A percentile compares a stretch with the other conserved stretches of the same genome.
These are phyloP conservation scores for Pleurotus sapidus DNA, from an alignment of 768 basidiomycete species.

Conservation along the genomic window DNA sequence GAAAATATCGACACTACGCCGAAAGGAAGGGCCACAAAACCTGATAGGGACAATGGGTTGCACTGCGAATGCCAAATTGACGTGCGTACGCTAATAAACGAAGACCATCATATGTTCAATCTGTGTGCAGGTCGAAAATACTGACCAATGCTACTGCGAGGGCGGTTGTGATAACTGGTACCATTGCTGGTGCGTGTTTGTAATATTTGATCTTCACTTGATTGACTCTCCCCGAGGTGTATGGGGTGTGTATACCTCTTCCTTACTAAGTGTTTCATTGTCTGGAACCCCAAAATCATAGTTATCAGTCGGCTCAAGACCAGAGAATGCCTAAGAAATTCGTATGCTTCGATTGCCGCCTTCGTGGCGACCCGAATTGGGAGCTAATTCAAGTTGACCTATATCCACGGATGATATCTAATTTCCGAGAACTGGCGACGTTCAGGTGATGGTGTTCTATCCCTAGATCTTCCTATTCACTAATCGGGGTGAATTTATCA, in stretches of 20 bases:
- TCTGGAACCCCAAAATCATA: constrained; percentile 19
- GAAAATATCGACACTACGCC: constrained; percentile 7
- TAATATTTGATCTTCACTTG: no score
- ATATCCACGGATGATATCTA: constrained; percentile 56
- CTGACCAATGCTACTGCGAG: constrained; percentile 61
- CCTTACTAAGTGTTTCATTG: not conserved
- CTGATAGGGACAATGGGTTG: constrained; percentile 26
- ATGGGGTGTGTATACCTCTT: constrained; percentile 28
- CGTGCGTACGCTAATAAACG: constrained; percentile 30
- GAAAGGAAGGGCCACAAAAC: constrained; percentile 7
- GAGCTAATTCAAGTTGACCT: constrained; percentile 60
- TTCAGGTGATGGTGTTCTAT: constrained; percentile 48
- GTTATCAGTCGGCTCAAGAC: constrained; percentile 63
- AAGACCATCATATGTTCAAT: not conserved
- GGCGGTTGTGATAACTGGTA: constrained; percentile 73
- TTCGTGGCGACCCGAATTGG: constrained; percentile 66
- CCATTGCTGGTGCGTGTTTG: constrained; percentile 62
- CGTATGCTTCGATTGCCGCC: constrained; percentile 74
- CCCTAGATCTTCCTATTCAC: not conserved
- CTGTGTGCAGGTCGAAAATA: constrained; percentile 43
- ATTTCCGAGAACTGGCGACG: constrained; percentile 66
- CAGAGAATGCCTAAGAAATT: constrained; percentile 57
- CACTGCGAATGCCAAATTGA: constrained; percentile 70
- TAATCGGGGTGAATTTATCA: constrained; percentile 17
- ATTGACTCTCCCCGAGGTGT: constrained; percentile 22